Evolutionary conservation across 148 eudicot genomes (phyloP), one percentile per base, ranked within the genome.

Genomic region (Rhododendron ovatum): DNA sequence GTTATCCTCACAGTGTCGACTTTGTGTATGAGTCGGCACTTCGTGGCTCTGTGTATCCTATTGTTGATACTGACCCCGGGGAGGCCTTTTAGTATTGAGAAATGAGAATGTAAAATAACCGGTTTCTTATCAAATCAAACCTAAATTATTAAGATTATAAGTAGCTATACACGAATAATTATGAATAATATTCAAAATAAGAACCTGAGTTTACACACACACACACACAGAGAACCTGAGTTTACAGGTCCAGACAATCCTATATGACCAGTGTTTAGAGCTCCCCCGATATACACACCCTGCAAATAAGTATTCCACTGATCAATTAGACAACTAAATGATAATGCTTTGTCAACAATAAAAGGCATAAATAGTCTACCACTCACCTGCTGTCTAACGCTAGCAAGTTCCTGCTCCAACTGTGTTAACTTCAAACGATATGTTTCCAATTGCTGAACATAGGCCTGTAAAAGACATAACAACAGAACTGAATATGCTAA

Each of bases 361-460:
- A 78, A 77, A 65, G 37, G 48, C 57, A 78, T 74, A 33, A 39
- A 63, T 63, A 76, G 11, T 45, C 5, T 39, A 30, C 35, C 48
- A 71, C 89, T 85, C 82, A 96, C 98, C 94, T 93, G 95, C 67
- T 90, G 96, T 92, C 93, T 91, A 86, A 89, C 89, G 63, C 88
- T 89, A 82, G 91, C 92, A 85, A 96, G 92, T 80, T 96, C 93
- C 84, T 87, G 94, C 89, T 96, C 94, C 88, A 94, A 86, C 80
- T 96, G 95, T 9, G 93, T 88, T 88, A 96, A 88, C 89, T 93
- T 96, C 88, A 89, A 78, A 63, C 98, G 96, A 76, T 96, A 90
- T 84, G 89, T 92, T 91, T 96, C 98, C 88, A 96, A 87, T 74
- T 94, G 92, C 85, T 94, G 96, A 86, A 96, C 96, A 90, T 96